A percentile compares a stretch with the other conserved stretches of the same genome.
These are phyloP conservation scores for Punica granatum DNA, from an alignment of 345 rosid genomes.

Conservation along the genomic window DNA sequence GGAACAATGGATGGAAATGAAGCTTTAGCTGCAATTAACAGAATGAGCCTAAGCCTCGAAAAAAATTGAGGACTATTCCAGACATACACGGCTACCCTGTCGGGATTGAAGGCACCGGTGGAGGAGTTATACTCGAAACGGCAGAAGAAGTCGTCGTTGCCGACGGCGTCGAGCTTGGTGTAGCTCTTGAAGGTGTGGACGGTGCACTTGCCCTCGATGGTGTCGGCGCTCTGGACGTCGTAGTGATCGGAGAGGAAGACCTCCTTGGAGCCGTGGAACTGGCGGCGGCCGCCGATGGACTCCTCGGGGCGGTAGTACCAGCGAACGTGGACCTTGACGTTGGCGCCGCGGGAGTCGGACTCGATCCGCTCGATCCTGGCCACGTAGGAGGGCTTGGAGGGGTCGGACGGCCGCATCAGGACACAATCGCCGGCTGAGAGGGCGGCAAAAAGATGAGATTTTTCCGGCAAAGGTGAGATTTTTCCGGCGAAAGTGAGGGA, in stretches of 20 bases:
- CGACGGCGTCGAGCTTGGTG: constrained; percentile 85
- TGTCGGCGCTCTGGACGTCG: constrained; percentile 83
- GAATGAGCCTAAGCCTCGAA: too few species aligned
- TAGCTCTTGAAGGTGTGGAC: constrained; percentile 85
- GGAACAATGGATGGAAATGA: background rate
- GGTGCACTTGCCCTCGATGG: constrained; percentile 86
- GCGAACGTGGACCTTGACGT: constrained; percentile 70
- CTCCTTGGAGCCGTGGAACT: constrained; percentile 95
- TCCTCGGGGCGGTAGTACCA: constrained; percentile 99
- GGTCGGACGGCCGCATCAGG: constrained; percentile 85
- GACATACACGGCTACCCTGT: constrained; percentile 90
- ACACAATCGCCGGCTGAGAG: constrained; percentile 84
- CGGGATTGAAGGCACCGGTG: constrained; percentile 85
- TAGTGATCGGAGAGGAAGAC: constrained; percentile 86
- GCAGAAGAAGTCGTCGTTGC: constrained; percentile 92
- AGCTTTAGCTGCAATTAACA: background rate
- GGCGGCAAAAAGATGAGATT: background rate
- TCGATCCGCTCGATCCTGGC: constrained; percentile 88
- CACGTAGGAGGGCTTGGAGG: constrained; percentile 78
- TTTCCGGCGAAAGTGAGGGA: constrained; percentile 1
- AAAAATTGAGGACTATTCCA: too few species aligned
- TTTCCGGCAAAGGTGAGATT: background rate
- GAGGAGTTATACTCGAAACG: constrained; percentile 92
- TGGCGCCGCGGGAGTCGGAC: constrained; percentile 64
- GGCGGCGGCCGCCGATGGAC: constrained; percentile 88